These are phyloP conservation scores for Penicillium sp. DNA, from an alignment of 2,329 filamentous ascomycete genomes.

Conservation along the genomic window DNA sequence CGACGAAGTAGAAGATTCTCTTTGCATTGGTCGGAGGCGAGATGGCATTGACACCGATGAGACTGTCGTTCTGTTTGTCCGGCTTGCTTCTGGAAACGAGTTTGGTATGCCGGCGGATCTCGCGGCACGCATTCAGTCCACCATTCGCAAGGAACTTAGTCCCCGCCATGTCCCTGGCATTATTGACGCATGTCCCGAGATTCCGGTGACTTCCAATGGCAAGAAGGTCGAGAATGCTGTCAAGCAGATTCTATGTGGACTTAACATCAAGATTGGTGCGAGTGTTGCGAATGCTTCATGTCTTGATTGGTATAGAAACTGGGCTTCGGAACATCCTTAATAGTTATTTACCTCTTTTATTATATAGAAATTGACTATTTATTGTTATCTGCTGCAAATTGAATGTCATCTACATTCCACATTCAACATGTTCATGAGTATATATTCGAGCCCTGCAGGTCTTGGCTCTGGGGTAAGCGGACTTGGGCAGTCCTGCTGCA, in stretches of 20 bases:
- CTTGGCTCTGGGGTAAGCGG: conserved; percentile 12
- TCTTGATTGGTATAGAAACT: conserved; percentile 80
- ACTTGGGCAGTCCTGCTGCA: neutral
- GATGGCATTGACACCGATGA: conserved; percentile 72
- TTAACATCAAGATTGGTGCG: conserved; percentile 82
- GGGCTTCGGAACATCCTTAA: conserved; percentile 59
- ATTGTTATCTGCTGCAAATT: neutral
- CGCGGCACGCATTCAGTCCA: conserved; percentile 60
- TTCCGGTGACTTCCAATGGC: conserved; percentile 88
- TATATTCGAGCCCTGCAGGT: conserved; percentile 9
- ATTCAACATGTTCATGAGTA: neutral
- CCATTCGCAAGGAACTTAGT: conserved; percentile 74
- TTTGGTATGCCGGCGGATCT: conserved; percentile 58
- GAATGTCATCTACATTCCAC: neutral
- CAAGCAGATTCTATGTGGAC: conserved; percentile 89
- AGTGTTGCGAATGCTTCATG: conserved; percentile 91
- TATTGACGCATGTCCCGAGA: conserved; percentile 77
- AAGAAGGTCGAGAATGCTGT: conserved; percentile 98
- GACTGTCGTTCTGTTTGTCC: conserved; percentile 83
- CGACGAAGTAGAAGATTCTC: conserved; percentile 73
- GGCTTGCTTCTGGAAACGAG: conserved; percentile 54
- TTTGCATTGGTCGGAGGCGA: conserved; percentile 77
- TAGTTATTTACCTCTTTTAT: neutral
- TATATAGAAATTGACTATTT: neutral
- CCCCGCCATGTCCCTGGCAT: conserved; percentile 84